Percentiles rank a stretch among this genome's conserved stretches.
Conservation (phyloP, 2,329 filamentous ascomycete species). For the Hymenoscyphus linearis region DNA sequence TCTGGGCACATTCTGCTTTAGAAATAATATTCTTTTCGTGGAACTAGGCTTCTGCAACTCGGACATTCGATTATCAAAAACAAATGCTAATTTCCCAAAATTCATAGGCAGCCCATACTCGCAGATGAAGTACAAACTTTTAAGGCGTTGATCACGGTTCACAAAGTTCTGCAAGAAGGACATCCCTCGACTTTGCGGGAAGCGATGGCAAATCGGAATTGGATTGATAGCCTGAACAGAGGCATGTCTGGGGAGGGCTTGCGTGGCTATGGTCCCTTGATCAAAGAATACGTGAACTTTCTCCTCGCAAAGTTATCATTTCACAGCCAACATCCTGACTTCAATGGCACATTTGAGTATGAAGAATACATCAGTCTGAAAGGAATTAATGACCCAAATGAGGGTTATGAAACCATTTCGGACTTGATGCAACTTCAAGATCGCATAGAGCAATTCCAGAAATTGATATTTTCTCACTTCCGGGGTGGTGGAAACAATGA, state of each 20-base stretch:
- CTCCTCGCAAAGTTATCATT: conserved; percentile 93
- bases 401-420: conserved; percentile 93
- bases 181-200: conserved; percentile 84
- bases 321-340: conserved; percentile 93
- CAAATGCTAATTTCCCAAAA: conserved; percentile 11
- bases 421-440: conserved; percentile 96
- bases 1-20: neutral
- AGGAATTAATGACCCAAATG: conserved; percentile 96
- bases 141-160: conserved; percentile 94
- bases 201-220: conserved; percentile 79
- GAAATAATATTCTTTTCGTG: neutral
- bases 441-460: conserved; percentile 98
- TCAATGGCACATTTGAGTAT: conserved; percentile 98
- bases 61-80: neutral
- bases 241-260: conserved; percentile 79
- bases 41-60: neutral
- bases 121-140: conserved; percentile 98
- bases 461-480: conserved; percentile 97
- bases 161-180: conserved; percentile 96
- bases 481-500: conserved; percentile 89
- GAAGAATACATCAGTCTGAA: conserved; percentile 98
- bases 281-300: conserved; percentile 95
- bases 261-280: conserved; percentile 85
- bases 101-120: conserved; percentile 82
- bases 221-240: conserved; percentile 88